Percentiles rank a stretch among this genome's conserved stretches.
These are phyloP conservation scores for Cyclostephanos invisitatus DNA, from an alignment of 108 stramenopile genomes.

Conservation along the genomic window DNA sequence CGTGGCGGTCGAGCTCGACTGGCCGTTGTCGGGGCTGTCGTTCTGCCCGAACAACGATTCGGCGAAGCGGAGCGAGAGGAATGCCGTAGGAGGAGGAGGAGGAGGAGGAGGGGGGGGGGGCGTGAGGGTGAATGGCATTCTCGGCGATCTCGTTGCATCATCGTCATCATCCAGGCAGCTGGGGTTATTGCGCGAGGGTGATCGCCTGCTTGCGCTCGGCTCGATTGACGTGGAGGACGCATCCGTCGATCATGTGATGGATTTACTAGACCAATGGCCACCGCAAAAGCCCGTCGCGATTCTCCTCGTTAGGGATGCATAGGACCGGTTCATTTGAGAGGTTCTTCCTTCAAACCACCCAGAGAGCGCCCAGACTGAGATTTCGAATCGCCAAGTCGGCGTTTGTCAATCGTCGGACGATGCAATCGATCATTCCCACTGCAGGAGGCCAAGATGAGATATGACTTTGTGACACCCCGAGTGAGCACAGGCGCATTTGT, in stretches of 20 bases:
- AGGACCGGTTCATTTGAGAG: too few relatives aligned
- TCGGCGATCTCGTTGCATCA: not conserved
- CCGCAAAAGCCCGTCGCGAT: constrained; percentile 16
- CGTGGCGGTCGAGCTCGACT: constrained; percentile 33
- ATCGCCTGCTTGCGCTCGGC: constrained; percentile 40
- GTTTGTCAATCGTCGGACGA: too few relatives aligned
- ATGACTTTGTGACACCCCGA: too few relatives aligned
- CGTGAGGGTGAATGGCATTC: constrained; percentile 13
- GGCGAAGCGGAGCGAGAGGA: too few relatives aligned
- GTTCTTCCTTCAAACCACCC: too few relatives aligned
- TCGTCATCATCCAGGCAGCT: not conserved
- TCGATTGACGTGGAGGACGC: constrained; percentile 45
- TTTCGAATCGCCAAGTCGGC: too few relatives aligned
- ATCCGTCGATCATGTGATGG: constrained; percentile 37
- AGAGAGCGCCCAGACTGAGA: too few relatives aligned
- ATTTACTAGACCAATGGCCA: constrained; percentile 43
- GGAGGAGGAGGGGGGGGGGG: constrained; percentile 6
- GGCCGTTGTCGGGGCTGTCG: constrained; percentile 18
- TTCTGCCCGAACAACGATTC: constrained; percentile 1
- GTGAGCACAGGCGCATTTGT: too few relatives aligned
- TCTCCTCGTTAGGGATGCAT: constrained; percentile 23
- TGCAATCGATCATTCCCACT: too few relatives aligned
- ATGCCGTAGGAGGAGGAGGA: not conserved
- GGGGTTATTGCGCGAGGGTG: constrained; percentile 20
- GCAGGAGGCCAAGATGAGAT: too few relatives aligned